phyloP scores from a whole-genome alignment of 2,329 filamentous ascomycete genomes.

The Coleophoma cylindrospora region DNA sequence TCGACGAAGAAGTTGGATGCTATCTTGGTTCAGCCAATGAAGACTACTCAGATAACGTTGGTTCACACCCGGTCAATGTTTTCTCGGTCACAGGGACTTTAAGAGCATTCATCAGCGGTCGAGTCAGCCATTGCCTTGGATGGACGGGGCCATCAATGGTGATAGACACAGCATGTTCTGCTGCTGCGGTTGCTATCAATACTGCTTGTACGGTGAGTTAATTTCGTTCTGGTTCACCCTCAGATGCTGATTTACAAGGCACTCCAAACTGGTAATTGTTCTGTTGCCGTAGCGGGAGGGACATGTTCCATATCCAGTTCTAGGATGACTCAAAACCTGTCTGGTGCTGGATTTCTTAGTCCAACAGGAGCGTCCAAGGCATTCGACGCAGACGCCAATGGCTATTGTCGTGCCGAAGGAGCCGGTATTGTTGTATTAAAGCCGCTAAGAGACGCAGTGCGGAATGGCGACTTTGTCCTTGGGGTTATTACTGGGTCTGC shows the following conservation, averaged over 20 bases:
- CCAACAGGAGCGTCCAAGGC: constrained; percentile 27
- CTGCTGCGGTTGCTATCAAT: constrained; percentile 30
- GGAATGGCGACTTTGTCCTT: not conserved
- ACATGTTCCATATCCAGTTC: constrained; percentile 13
- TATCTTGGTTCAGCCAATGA: constrained; percentile 20
- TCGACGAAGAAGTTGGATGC: constrained; percentile 17
- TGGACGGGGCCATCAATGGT: constrained; percentile 29
- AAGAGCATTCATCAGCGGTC: constrained; percentile 27
- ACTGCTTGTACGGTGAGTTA: constrained; percentile 28
- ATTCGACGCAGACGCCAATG: constrained; percentile 41
- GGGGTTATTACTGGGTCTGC: not conserved
- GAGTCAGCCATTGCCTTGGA: constrained; percentile 29
- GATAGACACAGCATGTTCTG: constrained; percentile 33
- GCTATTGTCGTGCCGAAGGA: constrained; percentile 49
- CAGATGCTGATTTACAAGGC: too few species aligned
- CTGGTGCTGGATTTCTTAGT: not conserved
- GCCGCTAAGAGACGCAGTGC: not conserved
- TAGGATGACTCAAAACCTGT: constrained; percentile 4
- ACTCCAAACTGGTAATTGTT: constrained; percentile 13
- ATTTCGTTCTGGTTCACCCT: too few species aligned
- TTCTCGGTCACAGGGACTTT: constrained; percentile 19
- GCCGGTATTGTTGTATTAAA: constrained; percentile 38
- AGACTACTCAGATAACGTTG: constrained; percentile 26
- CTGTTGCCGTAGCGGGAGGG: constrained; percentile 15
- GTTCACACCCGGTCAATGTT: constrained; percentile 23